Percentiles rank a stretch among this genome's conserved stretches.
phyloP scores from a whole-genome alignment of 805 yeast species.

The Schwanniomyces polymorphus region DNA sequence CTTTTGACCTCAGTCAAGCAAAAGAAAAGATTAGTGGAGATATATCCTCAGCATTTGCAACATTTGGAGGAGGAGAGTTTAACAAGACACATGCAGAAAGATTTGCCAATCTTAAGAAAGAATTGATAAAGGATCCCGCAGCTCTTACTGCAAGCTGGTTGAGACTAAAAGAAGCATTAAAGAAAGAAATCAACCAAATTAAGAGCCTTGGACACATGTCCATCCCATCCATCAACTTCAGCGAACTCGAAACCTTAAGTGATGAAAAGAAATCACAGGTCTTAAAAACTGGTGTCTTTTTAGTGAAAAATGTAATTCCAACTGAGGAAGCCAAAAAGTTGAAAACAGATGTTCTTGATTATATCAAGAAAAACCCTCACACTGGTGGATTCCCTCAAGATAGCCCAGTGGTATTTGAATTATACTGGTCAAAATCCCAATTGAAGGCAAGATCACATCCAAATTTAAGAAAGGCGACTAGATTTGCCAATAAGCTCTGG shows the following conservation, averaged over 20 bases:
- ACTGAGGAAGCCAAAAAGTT: constrained; percentile 18
- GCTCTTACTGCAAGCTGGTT: constrained; percentile 17
- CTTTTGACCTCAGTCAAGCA: no score
- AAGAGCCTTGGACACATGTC: constrained; percentile 15
- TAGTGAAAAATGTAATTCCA: constrained; percentile 31
- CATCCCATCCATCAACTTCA: constrained; percentile 21
- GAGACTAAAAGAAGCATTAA: constrained; percentile 21
- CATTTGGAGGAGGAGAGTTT: constrained; percentile 1
- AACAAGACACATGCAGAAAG: neutral
- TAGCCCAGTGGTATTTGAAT: constrained; percentile 25
- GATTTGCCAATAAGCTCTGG: constrained; percentile 24
- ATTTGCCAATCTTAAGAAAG: constrained; percentile 1
- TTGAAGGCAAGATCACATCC: constrained; percentile 39
- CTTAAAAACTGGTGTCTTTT: constrained; percentile 21
- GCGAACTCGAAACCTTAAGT: constrained; percentile 8
- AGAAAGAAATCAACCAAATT: constrained; percentile 17
- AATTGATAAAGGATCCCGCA: constrained; percentile 2
- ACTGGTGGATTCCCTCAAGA: constrained; percentile 23
- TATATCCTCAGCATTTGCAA: constrained; percentile 11
- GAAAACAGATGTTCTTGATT: constrained; percentile 19
- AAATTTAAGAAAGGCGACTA: constrained; percentile 23
- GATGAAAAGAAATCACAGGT: neutral
- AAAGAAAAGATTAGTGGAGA: constrained; percentile 9
- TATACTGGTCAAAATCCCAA: constrained; percentile 42
- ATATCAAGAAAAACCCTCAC: constrained; percentile 23